Conservation (phyloP, 1,284 basidiomycete species). For the Leccinum ponderosum region DNA sequence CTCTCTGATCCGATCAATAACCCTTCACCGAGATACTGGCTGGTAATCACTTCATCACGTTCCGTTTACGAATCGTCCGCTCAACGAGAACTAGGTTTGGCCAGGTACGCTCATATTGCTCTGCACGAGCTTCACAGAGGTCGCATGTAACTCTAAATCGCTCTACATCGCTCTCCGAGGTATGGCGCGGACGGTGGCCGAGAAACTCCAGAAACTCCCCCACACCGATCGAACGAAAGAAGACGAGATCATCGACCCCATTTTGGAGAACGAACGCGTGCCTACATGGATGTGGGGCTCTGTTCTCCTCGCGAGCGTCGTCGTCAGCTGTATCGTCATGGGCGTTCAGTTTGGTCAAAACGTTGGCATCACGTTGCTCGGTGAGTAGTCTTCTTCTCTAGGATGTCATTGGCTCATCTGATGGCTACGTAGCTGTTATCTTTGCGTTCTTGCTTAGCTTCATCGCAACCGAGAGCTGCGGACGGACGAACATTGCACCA, state of each 20-base stretch:
- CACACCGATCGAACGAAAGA: slow-evolving; percentile 15
- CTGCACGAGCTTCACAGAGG: slow-evolving; percentile 50
- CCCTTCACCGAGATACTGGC: slow-evolving; percentile 3
- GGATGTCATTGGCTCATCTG: not conserved
- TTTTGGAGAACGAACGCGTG: slow-evolving; percentile 48
- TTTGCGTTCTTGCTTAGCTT: not conserved
- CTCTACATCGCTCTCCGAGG: slow-evolving; percentile 8
- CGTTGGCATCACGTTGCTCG: slow-evolving; percentile 54
- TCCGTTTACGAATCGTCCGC: not conserved
- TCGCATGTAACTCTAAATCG: slow-evolving; percentile 35
- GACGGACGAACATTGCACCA: not conserved
- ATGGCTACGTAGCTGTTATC: not conserved
- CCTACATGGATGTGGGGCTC: slow-evolving; percentile 55
- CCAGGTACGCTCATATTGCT: slow-evolving; percentile 61
- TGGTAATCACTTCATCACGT: not conserved
- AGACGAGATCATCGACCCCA: slow-evolving; percentile 41
- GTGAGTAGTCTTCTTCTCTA: not conserved
- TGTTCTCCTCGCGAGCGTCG: slow-evolving; percentile 49
- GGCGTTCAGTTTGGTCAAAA: slow-evolving; percentile 58
- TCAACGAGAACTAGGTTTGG: slow-evolving; percentile 44
- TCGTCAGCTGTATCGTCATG: slow-evolving; percentile 57
- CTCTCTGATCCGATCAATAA: not conserved
- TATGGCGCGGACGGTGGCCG: not conserved
- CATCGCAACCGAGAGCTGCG: not conserved
- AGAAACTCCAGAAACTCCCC: not conserved